Conservation (phyloP, 768 basidiomycete species). For the Rubroboletus satanas region DNA sequence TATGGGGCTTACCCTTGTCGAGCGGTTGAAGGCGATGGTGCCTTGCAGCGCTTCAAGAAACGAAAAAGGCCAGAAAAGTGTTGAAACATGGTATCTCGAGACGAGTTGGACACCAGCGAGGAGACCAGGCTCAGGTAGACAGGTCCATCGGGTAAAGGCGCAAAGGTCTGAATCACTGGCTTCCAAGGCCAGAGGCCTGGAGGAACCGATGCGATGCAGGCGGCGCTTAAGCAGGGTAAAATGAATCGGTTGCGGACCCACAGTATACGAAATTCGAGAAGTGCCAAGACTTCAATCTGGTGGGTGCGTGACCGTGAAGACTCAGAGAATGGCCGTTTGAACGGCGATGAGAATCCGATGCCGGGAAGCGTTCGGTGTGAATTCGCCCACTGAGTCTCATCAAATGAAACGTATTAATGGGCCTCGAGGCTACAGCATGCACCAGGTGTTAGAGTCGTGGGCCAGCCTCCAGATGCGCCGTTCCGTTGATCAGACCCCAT, state of each 20-base stretch:
- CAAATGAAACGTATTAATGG: background rate
- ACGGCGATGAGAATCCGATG: constrained; percentile 5
- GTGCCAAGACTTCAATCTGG: background rate
- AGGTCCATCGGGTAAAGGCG: background rate
- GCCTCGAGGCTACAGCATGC: constrained; percentile 16
- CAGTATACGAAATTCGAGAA: background rate
- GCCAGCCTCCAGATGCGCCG: background rate
- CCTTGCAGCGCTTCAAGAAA: background rate
- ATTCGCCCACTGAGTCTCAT: background rate
- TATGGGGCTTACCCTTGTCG: constrained; percentile 7
- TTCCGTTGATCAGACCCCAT: background rate
- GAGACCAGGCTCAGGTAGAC: background rate
- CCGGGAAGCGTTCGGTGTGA: background rate
- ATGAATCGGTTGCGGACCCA: background rate
- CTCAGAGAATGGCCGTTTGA: background rate
- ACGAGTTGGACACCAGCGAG: background rate
- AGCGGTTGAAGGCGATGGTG: background rate
- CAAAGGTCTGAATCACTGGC: background rate
- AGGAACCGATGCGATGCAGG: background rate
- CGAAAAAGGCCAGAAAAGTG: background rate
- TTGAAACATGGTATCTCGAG: background rate
- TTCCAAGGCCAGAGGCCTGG: background rate
- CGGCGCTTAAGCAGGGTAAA: background rate
- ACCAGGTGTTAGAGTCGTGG: background rate
- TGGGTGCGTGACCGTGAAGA: background rate